Percentiles rank a stretch among this genome's conserved stretches.
These are phyloP conservation scores for Cicer pinnatifidum DNA, from an alignment of 306 rosid species.

Conservation along the genomic window DNA sequence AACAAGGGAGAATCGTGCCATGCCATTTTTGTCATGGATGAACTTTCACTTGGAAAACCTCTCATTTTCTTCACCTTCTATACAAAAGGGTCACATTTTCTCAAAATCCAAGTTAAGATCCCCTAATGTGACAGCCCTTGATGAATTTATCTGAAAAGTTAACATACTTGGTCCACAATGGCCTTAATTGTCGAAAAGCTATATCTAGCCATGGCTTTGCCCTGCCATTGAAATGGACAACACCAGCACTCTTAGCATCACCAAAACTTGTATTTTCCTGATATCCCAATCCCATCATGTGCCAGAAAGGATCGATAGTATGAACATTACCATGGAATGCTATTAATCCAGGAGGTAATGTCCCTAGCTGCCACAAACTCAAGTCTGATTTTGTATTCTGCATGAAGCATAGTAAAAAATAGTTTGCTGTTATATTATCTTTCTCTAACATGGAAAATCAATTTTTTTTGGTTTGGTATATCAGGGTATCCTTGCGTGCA, in stretches of 20 bases:
- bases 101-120: constrained; percentile 56
- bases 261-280: constrained; percentile 75
- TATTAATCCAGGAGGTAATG: constrained; percentile 91
- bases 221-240: constrained; percentile 91
- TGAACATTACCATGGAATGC: constrained; percentile 92
- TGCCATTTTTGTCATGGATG: constrained; percentile 33
- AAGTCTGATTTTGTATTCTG: constrained; percentile 93
- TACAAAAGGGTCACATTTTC: constrained; percentile 44
- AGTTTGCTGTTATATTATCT: constrained; percentile 1
- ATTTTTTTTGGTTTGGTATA: neutral
- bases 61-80: constrained; percentile 52
- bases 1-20: constrained; percentile 45
- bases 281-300: constrained; percentile 93
- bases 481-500: no score
- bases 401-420: constrained; percentile 33
- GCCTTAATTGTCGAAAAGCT: constrained; percentile 78
- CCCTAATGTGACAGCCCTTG: constrained; percentile 78
- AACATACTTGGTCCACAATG: constrained; percentile 81
- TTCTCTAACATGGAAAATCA: neutral
- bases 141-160: constrained; percentile 85
- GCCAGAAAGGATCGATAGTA: constrained; percentile 90
- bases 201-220: constrained; percentile 99
- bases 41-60: constrained; percentile 45
- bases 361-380: constrained; percentile 94
- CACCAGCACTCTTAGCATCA: constrained; percentile 78